These are phyloP conservation scores for Talaromyces albobiverticillius DNA, from an alignment of 2,329 filamentous ascomycete genomes.

Conservation along the genomic window DNA sequence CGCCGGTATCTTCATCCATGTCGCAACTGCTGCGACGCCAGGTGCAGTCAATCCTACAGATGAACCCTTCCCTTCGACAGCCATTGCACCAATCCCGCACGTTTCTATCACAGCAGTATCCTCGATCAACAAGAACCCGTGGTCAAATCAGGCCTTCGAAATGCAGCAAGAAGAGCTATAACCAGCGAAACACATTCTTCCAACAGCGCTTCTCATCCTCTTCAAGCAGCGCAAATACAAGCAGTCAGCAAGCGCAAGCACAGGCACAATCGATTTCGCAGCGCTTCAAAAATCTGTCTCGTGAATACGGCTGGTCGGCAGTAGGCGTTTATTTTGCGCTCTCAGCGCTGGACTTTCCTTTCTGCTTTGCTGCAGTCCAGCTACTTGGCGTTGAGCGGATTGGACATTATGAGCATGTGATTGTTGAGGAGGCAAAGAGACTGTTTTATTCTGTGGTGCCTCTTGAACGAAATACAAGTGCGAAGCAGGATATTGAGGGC, in stretches of 20 bases:
- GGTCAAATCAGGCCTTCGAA: background rate
- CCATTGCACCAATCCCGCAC: background rate
- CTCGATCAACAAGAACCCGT: background rate
- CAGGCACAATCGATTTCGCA: conserved; percentile 59
- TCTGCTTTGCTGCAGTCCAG: conserved; percentile 87
- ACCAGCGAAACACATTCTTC: background rate
- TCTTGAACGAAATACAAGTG: conserved; percentile 11
- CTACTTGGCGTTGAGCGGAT: conserved; percentile 82
- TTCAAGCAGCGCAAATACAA: background rate
- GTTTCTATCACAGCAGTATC: background rate
- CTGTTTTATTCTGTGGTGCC: conserved; percentile 15
- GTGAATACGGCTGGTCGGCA: conserved; percentile 92
- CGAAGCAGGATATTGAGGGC: conserved; percentile 17
- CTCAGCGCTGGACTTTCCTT: conserved; percentile 85
- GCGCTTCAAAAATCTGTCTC: conserved; percentile 76
- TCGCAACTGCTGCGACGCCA: conserved; percentile 13
- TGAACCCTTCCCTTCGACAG: background rate
- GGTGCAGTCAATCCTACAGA: conserved; percentile 3
- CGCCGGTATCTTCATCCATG: conserved; percentile 1
- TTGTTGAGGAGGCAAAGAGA: conserved; percentile 37
- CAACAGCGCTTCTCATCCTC: conserved; percentile 11
- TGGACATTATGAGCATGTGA: conserved; percentile 54
- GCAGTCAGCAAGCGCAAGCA: background rate
- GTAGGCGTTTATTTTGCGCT: conserved; percentile 85
- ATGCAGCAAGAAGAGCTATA: background rate